Evolutionary conservation across 352 stramenopile genomes (phyloP).

Genomic region (Pythium plurisporium): DNA sequence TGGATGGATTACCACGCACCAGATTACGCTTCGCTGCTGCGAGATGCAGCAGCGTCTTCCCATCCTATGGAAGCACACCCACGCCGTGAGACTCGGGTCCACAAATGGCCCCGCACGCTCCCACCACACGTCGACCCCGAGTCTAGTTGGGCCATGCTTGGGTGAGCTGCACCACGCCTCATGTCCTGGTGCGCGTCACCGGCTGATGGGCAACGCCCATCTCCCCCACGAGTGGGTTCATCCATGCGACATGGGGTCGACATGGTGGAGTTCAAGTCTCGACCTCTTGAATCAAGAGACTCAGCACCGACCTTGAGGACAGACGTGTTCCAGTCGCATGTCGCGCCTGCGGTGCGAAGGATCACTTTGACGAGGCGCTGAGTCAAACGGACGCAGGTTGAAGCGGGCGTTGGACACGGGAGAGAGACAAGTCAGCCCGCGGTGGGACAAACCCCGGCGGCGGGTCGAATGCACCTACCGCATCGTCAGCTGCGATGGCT

Average conservation of each 20-base stretch:
- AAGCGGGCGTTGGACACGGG: constrained; percentile 8
- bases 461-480: constrained; percentile 17
- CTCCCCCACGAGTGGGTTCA: constrained; percentile 4
- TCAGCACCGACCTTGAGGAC: constrained; percentile 18
- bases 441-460: constrained; percentile 3
- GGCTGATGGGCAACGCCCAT: too few relatives aligned
- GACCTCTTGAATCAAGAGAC: too few relatives aligned
- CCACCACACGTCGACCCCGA: too few relatives aligned
- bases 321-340: constrained; percentile 13
- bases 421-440: neutral
- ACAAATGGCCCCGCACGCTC: too few relatives aligned
- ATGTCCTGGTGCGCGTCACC: too few relatives aligned
- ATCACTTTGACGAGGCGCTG: constrained; percentile 8
- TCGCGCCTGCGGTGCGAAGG: constrained; percentile 6
- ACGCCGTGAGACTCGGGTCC: too few relatives aligned
- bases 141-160: too few relatives aligned
- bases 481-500: constrained; percentile 9
- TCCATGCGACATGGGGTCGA: constrained; percentile 3
- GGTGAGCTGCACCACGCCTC: too few relatives aligned
- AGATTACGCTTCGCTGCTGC: constrained; percentile 27
- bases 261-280: too few relatives aligned
- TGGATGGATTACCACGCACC: constrained; percentile 15
- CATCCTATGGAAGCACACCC: constrained; percentile 23
- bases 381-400: neutral
- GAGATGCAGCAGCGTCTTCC: constrained; percentile 31